These are phyloP conservation scores for Lipomyces kockii DNA, from an alignment of 805 yeast genomes.

Conservation along the genomic window DNA sequence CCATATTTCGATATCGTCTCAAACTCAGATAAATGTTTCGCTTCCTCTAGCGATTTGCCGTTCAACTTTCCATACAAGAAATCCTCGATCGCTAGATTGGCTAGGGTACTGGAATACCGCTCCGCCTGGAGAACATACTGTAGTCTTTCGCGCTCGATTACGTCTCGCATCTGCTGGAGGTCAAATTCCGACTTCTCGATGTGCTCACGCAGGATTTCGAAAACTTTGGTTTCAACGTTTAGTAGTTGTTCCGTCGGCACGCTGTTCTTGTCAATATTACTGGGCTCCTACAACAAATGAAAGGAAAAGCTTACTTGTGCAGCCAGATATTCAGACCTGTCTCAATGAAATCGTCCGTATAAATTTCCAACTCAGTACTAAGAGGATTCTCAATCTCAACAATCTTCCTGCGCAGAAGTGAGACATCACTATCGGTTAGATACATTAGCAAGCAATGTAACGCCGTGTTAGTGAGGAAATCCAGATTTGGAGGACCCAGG, in stretches of 20 bases:
- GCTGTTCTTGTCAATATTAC: constrained; percentile 56
- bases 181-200: constrained; percentile 58
- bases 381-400: constrained; percentile 83
- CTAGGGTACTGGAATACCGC: constrained; percentile 45
- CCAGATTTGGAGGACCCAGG: constrained; percentile 74
- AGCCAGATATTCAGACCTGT: constrained; percentile 58
- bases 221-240: constrained; percentile 57
- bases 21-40: constrained; percentile 62
- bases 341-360: constrained; percentile 73
- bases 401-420: constrained; percentile 69
- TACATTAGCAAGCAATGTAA: constrained; percentile 72
- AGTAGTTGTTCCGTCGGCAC: constrained; percentile 72
- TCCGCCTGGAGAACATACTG: constrained; percentile 50
- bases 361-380: constrained; percentile 70
- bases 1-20: constrained; percentile 65
- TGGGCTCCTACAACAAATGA: constrained; percentile 14
- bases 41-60: constrained; percentile 59
- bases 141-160: constrained; percentile 67
- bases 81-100: constrained; percentile 72
- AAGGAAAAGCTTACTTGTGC: constrained; percentile 11
- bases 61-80: constrained; percentile 76
- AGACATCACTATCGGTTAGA: constrained; percentile 75
- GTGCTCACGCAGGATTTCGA: constrained; percentile 60
- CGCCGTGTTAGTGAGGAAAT: constrained; percentile 64
- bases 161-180: constrained; percentile 65